Conservation (phyloP, 345 rosid species). For the Rhodamnia argentea region DNA sequence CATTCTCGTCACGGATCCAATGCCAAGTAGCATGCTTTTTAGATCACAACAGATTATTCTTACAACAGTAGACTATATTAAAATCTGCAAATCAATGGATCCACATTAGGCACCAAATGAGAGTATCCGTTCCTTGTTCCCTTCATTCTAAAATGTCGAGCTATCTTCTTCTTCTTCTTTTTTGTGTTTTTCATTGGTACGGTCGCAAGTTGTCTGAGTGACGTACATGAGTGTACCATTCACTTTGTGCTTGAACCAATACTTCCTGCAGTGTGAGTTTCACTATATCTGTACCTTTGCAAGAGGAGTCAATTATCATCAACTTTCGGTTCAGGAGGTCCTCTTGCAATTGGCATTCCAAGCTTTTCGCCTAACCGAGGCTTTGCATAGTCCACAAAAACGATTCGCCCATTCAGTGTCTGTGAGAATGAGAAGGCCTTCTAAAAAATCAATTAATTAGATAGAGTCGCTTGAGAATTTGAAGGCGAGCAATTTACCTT, state of each 20-base stretch:
- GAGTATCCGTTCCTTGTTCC: background rate
- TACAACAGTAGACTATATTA: background rate
- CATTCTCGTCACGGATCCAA: background rate
- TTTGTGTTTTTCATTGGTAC: background rate
- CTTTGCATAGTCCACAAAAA: constrained; percentile 70
- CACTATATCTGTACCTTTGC: background rate
- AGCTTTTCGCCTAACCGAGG: constrained; percentile 18
- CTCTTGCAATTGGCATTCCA: constrained; percentile 67
- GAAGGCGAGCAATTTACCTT: constrained; percentile 28
- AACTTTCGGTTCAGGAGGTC: constrained; percentile 45
- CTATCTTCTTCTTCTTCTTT: background rate
- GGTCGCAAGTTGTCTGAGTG: background rate
- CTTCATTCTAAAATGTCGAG: background rate
- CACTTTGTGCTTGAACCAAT: background rate
- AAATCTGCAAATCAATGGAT: background rate
- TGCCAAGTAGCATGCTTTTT: background rate
- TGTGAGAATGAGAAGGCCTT: constrained; percentile 5
- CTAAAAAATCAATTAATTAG: background rate
- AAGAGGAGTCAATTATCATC: background rate
- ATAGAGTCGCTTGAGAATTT: background rate
- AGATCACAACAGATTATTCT: background rate
- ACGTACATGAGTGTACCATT: background rate
- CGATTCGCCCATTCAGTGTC: constrained; percentile 56
- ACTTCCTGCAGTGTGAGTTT: background rate
- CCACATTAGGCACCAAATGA: background rate